Conservation (phyloP, 768 basidiomycete genomes). For the Rhizopogon rudus region DNA sequence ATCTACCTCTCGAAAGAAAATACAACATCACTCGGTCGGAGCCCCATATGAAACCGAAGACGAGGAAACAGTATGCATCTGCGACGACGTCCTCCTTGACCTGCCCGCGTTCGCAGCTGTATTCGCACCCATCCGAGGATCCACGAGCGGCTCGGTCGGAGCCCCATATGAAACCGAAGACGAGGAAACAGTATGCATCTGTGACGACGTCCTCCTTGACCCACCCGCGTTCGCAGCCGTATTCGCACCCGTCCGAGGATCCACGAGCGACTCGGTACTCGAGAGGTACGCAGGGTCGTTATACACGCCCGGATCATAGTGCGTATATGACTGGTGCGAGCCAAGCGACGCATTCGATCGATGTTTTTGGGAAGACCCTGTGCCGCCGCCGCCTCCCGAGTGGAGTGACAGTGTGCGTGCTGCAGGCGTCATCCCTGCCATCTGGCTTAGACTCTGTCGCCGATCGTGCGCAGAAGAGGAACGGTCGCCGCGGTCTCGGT, state of each 20-base stretch:
- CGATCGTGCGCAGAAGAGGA: conserved; percentile 22
- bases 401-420: conserved; percentile 9
- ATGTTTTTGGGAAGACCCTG: conserved; percentile 8
- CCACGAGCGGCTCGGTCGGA: conserved; percentile 20
- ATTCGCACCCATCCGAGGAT: conserved; percentile 19
- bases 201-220: conserved; percentile 7
- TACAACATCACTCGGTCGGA: conserved; percentile 1
- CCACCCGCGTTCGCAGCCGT: conserved; percentile 20
- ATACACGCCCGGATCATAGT: conserved; percentile 19
- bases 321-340: conserved; percentile 11
- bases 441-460: conserved; percentile 17
- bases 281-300: conserved; percentile 20
- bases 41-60: conserved; percentile 15
- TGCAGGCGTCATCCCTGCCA: conserved; percentile 22
- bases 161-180: conserved; percentile 16
- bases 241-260: conserved; percentile 19
- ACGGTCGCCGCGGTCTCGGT: conserved; percentile 6
- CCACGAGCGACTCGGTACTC: conserved; percentile 23
- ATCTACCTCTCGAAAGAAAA: no score
- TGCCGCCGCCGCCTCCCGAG: conserved; percentile 6
- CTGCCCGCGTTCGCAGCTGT: conserved; percentile 20
- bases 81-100: conserved; percentile 8
- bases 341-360: conserved; percentile 22
- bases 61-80: conserved; percentile 7
- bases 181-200: conserved; percentile 6